phyloP scores from a whole-genome alignment of 2,329 filamentous ascomycete species.

The Elsinoe australis region DNA sequence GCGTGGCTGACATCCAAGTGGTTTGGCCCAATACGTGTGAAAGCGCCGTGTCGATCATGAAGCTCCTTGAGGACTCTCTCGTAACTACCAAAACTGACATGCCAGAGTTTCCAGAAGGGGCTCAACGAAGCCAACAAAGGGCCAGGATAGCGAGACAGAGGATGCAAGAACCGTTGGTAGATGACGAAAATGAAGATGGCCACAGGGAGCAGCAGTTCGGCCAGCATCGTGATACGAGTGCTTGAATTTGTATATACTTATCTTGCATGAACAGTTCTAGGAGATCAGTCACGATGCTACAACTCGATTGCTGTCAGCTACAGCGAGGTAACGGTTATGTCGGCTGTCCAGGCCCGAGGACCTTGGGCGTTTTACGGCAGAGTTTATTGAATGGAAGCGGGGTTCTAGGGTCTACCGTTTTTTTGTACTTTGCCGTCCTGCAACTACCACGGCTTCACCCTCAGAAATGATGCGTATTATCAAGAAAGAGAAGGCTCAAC shows the following conservation, averaged over 20 bases:
- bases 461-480: too few relatives aligned
- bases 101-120: conserved; percentile 11
- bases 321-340: neutral
- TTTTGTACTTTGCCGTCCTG: too few relatives aligned
- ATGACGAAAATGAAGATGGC: conserved; percentile 20
- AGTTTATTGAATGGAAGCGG: neutral
- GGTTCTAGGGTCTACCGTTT: neutral
- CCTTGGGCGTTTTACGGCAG: too few relatives aligned
- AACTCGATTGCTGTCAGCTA: too few relatives aligned
- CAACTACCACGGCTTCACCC: too few relatives aligned
- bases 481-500: too few relatives aligned
- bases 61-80: neutral
- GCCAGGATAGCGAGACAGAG: conserved; percentile 23
- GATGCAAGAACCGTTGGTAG: conserved; percentile 24
- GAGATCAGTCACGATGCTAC: too few relatives aligned
- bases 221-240: neutral
- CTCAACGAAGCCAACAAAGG: conserved; percentile 21
- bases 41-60: neutral
- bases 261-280: neutral
- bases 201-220: neutral
- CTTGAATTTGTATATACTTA: neutral
- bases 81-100: conserved; percentile 1
- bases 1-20: conserved; percentile 4
- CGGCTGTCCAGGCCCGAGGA: neutral
- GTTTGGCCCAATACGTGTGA: conserved; percentile 6